Conservation (phyloP, 495 filamentous ascomycete genomes). For the Penicillium crystallinum region DNA sequence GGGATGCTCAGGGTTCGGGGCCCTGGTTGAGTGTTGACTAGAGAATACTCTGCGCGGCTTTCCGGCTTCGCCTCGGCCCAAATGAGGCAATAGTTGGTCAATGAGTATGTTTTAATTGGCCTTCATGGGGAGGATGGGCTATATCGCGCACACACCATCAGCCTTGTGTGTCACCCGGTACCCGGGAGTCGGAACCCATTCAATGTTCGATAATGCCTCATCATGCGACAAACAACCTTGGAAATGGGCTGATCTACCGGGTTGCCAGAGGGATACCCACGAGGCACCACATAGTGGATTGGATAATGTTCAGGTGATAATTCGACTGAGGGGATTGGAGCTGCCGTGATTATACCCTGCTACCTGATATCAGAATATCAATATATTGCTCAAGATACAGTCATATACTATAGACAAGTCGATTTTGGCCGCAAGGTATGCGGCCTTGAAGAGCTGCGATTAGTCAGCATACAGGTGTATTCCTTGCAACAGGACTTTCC, state of each 20-base stretch:
- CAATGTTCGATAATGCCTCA: not conserved
- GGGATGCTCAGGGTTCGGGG: not conserved
- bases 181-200: too few relatives aligned
- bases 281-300: not conserved
- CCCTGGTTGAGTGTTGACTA: not conserved
- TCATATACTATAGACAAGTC: too few relatives aligned
- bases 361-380: too few relatives aligned
- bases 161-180: too few relatives aligned
- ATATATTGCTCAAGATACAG: too few relatives aligned
- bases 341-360: too few relatives aligned
- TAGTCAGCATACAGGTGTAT: too few relatives aligned
- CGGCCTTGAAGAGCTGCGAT: too few relatives aligned
- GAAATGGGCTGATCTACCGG: not conserved
- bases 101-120: not conserved
- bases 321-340: too few relatives aligned
- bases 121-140: not conserved
- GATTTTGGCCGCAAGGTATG: too few relatives aligned
- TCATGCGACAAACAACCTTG: slow-evolving; percentile 1
- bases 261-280: not conserved
- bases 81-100: not conserved
- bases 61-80: not conserved
- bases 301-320: not conserved
- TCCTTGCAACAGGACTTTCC: too few relatives aligned
- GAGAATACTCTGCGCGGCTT: not conserved
- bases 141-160: not conserved